Percentiles rank a stretch among this genome's conserved stretches.
phyloP scores from a whole-genome alignment of 176 grass and related monocot species.

The Oryza glumipatula region DNA sequence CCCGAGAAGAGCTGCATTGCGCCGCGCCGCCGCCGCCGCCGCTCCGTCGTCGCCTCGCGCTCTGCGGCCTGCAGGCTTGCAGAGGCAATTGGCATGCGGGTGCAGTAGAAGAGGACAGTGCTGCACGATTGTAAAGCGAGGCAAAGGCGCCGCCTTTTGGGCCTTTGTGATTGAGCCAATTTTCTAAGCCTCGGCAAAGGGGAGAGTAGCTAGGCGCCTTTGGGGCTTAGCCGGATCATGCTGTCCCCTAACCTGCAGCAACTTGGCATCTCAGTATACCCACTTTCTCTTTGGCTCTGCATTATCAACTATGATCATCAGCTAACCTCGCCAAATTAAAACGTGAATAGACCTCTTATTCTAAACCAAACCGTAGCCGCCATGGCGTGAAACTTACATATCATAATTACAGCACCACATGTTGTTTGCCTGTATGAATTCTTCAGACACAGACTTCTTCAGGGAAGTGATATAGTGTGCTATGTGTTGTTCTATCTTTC shows the following conservation, averaged over 20 bases:
- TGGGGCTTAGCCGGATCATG: constrained; percentile 61
- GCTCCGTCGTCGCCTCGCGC: no score
- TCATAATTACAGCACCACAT: constrained; percentile 45
- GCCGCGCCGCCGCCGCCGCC: no score
- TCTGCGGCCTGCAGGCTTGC: not conserved
- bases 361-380: not conserved
- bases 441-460: not conserved
- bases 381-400: constrained; percentile 23
- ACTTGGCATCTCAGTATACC: constrained; percentile 41
- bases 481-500: not conserved
- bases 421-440: constrained; percentile 17
- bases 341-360: constrained; percentile 35
- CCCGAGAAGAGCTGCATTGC: constrained; percentile 57
- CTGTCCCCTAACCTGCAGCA: constrained; percentile 52
- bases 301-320: constrained; percentile 8
- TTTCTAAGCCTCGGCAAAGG: constrained; percentile 46
- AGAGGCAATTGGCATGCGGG: not conserved
- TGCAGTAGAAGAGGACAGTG: constrained; percentile 35
- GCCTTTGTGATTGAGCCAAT: constrained; percentile 19
- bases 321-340: constrained; percentile 12
- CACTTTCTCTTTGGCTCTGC: constrained; percentile 14
- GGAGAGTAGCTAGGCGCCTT: constrained; percentile 38
- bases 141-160: constrained; percentile 47
- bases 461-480: not conserved
- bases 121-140: constrained; percentile 55